Evolutionary conservation across 257 asterid species (phyloP).

Genomic region (Oldenlandia corymbosa): DNA sequence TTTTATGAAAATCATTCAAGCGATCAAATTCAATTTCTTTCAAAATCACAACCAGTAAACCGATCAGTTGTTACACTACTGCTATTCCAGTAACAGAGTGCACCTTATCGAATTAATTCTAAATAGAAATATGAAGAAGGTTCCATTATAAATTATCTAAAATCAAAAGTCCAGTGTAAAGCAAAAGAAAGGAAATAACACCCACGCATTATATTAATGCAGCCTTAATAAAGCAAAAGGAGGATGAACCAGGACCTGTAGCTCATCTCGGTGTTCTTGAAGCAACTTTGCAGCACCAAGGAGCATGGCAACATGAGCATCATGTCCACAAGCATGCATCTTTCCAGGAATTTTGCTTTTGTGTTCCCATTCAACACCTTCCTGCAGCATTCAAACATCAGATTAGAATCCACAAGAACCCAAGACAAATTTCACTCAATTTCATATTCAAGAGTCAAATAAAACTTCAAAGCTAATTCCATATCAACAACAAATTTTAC

Average conservation of each 20-base stretch:
- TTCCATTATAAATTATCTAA: not conserved
- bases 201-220: not conserved
- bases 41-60: not conserved
- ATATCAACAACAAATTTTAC: not conserved
- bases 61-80: not conserved
- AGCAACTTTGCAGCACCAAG: conserved; percentile 28
- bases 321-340: conserved; percentile 35
- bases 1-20: not conserved
- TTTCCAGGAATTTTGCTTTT: conserved; percentile 27
- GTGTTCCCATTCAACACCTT: conserved; percentile 25
- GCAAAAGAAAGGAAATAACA: not conserved
- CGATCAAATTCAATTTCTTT: not conserved
- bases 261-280: conserved; percentile 12
- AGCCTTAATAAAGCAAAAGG: conserved; percentile 1
- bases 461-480: not conserved
- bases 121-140: not conserved
- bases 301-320: conserved; percentile 27
- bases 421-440: not conserved
- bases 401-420: not conserved
- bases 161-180: not conserved
- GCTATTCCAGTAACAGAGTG: not conserved
- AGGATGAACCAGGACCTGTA: conserved; percentile 28
- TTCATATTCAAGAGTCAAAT: not conserved
- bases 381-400: conserved; percentile 1
- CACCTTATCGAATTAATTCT: not conserved